Evolutionary conservation across 2,329 filamentous ascomycete genomes (phyloP), one percentile per base, ranked within the genome.

Genomic region (Eutypa lata): DNA sequence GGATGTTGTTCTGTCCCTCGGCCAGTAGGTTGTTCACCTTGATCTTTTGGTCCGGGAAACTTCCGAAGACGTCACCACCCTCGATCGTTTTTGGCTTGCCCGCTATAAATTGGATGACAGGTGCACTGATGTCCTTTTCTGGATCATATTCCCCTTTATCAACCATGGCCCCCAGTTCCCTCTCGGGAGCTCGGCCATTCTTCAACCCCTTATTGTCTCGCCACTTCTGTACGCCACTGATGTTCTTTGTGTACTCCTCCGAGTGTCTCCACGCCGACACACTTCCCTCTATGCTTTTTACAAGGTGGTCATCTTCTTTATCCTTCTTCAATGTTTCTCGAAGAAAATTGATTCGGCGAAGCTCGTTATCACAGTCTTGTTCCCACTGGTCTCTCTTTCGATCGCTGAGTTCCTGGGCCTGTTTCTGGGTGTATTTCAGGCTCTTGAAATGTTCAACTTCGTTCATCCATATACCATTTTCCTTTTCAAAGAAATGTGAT

Each of bases 11-110:
- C 18, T 55, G 19, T 14, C 22, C 16, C 24, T 42, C 18, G 1
- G 38, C 11, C 18, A 63, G 33, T 6, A 65, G 35, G 2, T 50
- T n/a, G 3, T 44, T 21, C 1, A 66, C 24, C 0, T 46, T 57
- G 1, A 49, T 60, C 49, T 65, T 61, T 47, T 65, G 61, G 19
- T 65, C 57, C 0, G 63, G 61, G 44, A 65, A 65, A 7, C 47
- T 55, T 7, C 60, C 59, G 54, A 50, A 55, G 16, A 61, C 50
- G 1, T 45, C 44, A 2, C 7, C 1, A 14, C 40, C 45, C 0
- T 24, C 35, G 14, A 52, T 21, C 0, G 14, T 33, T 6, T 42
- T 33, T 2, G 31, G 49, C 2, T 43, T 10, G 1, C 51, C 18
- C 16, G 50, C 28, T 1, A 56, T 3, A 13, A 63, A 61, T 2